Evolutionary conservation across 2,329 filamentous ascomycete species (phyloP), one percentile per base, ranked within the genome.

Genomic region (Trichoderma harzianum): DNA sequence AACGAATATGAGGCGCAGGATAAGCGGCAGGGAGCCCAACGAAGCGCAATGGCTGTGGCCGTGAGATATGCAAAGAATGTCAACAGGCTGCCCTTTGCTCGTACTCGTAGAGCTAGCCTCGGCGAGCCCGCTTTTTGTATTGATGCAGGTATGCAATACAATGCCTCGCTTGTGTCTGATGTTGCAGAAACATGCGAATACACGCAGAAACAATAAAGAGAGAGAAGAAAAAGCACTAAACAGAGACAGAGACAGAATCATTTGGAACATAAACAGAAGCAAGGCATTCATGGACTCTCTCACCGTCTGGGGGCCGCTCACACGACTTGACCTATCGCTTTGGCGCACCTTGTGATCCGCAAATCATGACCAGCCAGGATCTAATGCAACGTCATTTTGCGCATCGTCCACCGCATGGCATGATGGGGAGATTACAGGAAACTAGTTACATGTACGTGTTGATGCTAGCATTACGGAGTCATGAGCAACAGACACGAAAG

Each of bases 321-420:
- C 61, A 65, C 53, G 69, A 60, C 69, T 43, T 66, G 69, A 47
- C 69, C 51, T 53, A 58, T 66, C 51, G 57, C 39, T 34, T 69
- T 69, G 39, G 57, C 28, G 53, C 32, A 58, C 53, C 69, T 57
- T 71, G 61, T 66, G 69, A 60, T 71, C 69, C 61, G 51, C 60
- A 39, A 66, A 36, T 65, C 51, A 51, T 71, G 69, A 71, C 69
- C 47, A 18, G 51, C 32, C 32, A 60, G 30, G 32, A 60, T 53
- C 47, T 14, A 53, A 24, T 57, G 51, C 51, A 71, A 71, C 69
- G 69, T 71, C 69, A 71, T 71, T 71, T 65, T 58, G 58, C 61
- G 57, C 55, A 66, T 71, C 61, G 36, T n/a, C 43, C 43, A 58
- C 69, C 30, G 51, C 43, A 53, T 67, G 64, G 51, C 64, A 69